These are phyloP conservation scores for Melastoma candidum DNA, from an alignment of 441 rosid species.

Conservation along the genomic window DNA sequence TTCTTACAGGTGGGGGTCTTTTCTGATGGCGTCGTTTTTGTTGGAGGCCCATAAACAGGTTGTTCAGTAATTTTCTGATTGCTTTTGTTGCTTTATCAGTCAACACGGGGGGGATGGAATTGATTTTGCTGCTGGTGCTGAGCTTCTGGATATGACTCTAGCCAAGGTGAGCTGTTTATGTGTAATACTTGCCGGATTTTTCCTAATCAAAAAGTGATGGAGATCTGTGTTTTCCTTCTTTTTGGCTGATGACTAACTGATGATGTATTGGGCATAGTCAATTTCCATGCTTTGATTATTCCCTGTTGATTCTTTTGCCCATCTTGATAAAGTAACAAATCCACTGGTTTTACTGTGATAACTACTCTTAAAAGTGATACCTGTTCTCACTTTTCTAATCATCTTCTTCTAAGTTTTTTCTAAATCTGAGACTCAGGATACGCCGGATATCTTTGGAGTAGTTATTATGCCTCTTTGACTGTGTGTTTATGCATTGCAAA, in stretches of 20 bases:
- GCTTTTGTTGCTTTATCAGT: not conserved
- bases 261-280: too few relatives aligned
- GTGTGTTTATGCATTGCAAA: too few relatives aligned
- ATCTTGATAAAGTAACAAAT: too few relatives aligned
- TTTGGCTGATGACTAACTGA: not conserved
- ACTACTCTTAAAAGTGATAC: too few relatives aligned
- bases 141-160: slow-evolving; percentile 17
- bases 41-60: not conserved
- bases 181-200: not conserved
- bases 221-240: not conserved
- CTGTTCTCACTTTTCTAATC: too few relatives aligned
- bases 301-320: too few relatives aligned
- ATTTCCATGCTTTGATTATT: too few relatives aligned
- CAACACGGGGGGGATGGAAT: slow-evolving; percentile 4
- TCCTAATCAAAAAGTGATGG: not conserved
- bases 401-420: not conserved
- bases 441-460: too few relatives aligned
- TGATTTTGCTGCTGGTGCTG: slow-evolving; percentile 12
- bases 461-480: too few relatives aligned
- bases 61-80: not conserved
- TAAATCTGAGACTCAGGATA: not conserved
- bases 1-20: not conserved
- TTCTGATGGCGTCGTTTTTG: not conserved
- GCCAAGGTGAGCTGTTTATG: slow-evolving; percentile 4
- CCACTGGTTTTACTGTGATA: too few relatives aligned